Percentiles rank a stretch among this genome's conserved stretches.
Evolutionary conservation across 225 moss, liverwort and hornwort species (phyloP).

Genomic region (Rhytidiadelphus loreus): DNA sequence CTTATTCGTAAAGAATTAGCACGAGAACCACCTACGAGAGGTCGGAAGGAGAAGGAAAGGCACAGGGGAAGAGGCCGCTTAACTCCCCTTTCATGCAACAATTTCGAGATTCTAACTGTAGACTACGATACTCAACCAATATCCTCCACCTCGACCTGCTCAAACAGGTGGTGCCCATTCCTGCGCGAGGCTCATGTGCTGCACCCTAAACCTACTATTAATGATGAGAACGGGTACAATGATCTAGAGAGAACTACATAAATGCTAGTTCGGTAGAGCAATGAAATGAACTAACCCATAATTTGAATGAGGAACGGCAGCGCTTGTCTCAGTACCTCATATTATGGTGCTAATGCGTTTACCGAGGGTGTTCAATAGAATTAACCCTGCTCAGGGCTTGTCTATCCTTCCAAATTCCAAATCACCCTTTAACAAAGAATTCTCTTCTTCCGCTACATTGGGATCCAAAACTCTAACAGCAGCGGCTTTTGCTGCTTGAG

Average conservation of each 20-base stretch:
- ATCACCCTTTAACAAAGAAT: slow-evolving; percentile 22
- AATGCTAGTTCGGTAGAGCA: background rate
- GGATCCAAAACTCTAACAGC: slow-evolving; percentile 8
- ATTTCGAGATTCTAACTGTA: background rate
- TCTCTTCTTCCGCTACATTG: slow-evolving; percentile 10
- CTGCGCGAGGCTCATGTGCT: background rate
- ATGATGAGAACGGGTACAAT: background rate
- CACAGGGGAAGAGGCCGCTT: background rate
- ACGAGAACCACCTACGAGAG: background rate
- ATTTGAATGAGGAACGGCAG: background rate
- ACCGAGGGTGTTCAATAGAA: background rate
- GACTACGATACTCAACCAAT: background rate
- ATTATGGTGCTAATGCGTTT: background rate
- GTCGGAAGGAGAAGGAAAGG: background rate
- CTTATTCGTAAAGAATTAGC: slow-evolving; percentile 12
- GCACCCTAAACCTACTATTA: background rate
- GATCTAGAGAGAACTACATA: background rate
- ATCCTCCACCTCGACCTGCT: slow-evolving; percentile 1
- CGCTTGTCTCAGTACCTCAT: background rate
- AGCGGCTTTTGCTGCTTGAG: slow-evolving; percentile 26
- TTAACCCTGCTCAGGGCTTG: background rate
- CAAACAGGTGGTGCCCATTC: background rate
- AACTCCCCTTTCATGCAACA: background rate
- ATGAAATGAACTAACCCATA: background rate
- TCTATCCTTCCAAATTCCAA: slow-evolving; percentile 35